Conservation (phyloP, 352 stramenopile genomes). For the Globisporangium radiosum region DNA sequence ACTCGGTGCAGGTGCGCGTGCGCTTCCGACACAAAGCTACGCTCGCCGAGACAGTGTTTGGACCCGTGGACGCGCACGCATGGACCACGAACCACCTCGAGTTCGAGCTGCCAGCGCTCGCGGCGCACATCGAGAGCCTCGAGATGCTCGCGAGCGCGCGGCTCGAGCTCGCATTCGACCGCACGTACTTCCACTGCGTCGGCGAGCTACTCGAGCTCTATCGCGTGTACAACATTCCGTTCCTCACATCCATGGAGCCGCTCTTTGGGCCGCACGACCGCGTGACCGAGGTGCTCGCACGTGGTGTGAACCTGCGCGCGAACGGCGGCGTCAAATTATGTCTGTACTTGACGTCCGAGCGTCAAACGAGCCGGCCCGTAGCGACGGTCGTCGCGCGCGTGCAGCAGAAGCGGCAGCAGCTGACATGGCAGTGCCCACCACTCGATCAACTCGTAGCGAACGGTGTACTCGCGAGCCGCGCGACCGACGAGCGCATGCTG, state of each 20-base stretch:
- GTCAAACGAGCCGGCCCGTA: conserved; percentile 11
- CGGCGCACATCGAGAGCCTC: conserved; percentile 23
- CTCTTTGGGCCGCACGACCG: conserved; percentile 40
- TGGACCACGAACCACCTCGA: conserved; percentile 37
- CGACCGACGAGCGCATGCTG: conserved; percentile 28
- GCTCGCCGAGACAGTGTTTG: conserved; percentile 18
- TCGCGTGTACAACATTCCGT: conserved; percentile 51
- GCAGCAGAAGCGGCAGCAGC: conserved; percentile 33
- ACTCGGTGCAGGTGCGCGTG: conserved; percentile 35
- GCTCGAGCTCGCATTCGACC: conserved; percentile 58
- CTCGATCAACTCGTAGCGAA: conserved; percentile 15
- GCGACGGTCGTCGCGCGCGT: conserved; percentile 25
- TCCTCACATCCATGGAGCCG: conserved; percentile 35
- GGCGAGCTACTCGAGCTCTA: conserved; percentile 47
- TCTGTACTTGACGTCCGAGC: conserved; percentile 17
- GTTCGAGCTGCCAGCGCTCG: conserved; percentile 38
- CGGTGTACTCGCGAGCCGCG: not conserved
- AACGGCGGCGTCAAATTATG: conserved; percentile 36
- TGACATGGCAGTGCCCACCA: conserved; percentile 47
- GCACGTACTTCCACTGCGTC: conserved; percentile 32
- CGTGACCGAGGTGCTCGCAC: conserved; percentile 39
- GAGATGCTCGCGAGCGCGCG: conserved; percentile 20
- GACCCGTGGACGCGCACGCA: conserved; percentile 25
- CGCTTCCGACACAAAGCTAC: conserved; percentile 23
- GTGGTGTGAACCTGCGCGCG: conserved; percentile 31